These are phyloP conservation scores for Mortierella claussenii DNA, from an alignment of 192 early-diverging fungal species.

Conservation along the genomic window DNA sequence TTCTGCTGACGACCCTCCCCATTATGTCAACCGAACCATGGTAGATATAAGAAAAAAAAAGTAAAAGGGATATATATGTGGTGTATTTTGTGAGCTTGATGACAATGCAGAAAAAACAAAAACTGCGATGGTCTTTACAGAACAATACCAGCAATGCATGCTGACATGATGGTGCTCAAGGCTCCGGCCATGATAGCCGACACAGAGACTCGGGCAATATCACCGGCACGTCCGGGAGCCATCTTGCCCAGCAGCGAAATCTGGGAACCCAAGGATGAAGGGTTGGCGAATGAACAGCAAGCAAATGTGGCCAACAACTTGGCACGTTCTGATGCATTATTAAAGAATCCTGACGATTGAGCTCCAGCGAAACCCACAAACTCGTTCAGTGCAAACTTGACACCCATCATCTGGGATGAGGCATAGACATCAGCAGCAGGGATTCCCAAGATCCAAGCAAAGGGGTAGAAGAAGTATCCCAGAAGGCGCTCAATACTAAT, in stretches of 20 bases:
- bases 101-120: slow-evolving; percentile 7
- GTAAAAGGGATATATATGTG: slow-evolving; percentile 15
- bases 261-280: slow-evolving; percentile 86
- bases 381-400: slow-evolving; percentile 72
- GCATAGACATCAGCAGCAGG: slow-evolving; percentile 53
- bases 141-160: slow-evolving; percentile 83
- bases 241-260: slow-evolving; percentile 79
- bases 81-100: background rate
- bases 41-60: background rate
- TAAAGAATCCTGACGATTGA: slow-evolving; percentile 46
- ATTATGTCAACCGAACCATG: slow-evolving; percentile 32
- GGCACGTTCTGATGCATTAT: slow-evolving; percentile 54
- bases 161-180: slow-evolving; percentile 81
- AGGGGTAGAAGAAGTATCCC: slow-evolving; percentile 83
- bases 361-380: slow-evolving; percentile 78
- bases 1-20: slow-evolving; percentile 35
- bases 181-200: slow-evolving; percentile 86
- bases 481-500: slow-evolving; percentile 76
- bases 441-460: slow-evolving; percentile 78
- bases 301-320: slow-evolving; percentile 74
- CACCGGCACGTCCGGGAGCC: slow-evolving; percentile 73
- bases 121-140: slow-evolving; percentile 36
- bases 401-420: slow-evolving; percentile 76
- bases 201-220: slow-evolving; percentile 77
- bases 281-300: slow-evolving; percentile 90